Evolutionary conservation across 495 filamentous ascomycete genomes (phyloP).

Genomic region (Tuber microsphaerosporum): DNA sequence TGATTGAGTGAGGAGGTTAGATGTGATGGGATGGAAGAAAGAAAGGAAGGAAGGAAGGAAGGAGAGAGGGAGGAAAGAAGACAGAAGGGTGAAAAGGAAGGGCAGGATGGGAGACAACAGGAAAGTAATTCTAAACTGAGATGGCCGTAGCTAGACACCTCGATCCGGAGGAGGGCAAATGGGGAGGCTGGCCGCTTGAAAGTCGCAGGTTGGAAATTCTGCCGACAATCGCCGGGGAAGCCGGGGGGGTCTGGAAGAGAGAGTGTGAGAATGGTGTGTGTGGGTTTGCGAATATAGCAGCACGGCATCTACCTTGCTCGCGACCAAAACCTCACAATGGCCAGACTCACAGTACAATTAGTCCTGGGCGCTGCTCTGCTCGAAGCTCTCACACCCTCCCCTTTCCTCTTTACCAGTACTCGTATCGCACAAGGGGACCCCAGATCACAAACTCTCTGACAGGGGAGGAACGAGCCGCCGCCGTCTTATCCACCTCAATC

Average conservation of each 20-base stretch:
- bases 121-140: conserved; percentile 6
- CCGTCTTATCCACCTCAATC: not conserved
- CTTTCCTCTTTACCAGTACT: not conserved
- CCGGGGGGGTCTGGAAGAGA: conserved; percentile 23
- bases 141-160: conserved; percentile 7
- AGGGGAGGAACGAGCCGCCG: not conserved
- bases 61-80: conserved; percentile 11
- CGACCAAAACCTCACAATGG: not conserved
- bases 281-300: not conserved
- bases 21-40: conserved; percentile 5
- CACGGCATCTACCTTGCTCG: not conserved
- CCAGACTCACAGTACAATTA: not conserved
- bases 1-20: conserved; percentile 3
- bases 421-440: not conserved
- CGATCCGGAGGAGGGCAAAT: conserved; percentile 30
- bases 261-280: conserved; percentile 9
- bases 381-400: not conserved
- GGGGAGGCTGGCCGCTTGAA: conserved; percentile 23
- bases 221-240: conserved; percentile 29
- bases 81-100: conserved; percentile 22
- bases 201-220: conserved; percentile 19
- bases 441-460: not conserved
- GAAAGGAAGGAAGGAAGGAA: conserved; percentile 19
- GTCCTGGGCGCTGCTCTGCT: not conserved
- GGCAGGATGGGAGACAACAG: conserved; percentile 10